These are phyloP conservation scores for Dactylorhiza incarnata DNA, from an alignment of 106 monocot genomes.

Conservation along the genomic window DNA sequence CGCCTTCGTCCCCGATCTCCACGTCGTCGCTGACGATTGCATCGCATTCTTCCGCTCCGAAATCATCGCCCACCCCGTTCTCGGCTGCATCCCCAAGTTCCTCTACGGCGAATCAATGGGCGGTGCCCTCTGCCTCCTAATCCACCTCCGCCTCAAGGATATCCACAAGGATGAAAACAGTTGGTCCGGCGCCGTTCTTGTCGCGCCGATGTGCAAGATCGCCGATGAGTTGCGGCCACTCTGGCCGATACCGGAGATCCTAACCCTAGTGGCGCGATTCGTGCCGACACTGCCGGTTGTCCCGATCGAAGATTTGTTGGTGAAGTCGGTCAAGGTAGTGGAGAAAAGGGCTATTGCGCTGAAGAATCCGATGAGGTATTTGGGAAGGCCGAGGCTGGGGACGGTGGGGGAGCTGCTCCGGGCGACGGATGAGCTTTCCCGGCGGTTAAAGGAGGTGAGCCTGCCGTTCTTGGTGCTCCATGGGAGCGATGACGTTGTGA, in stretches of 20 bases:
- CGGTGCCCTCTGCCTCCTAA: constrained; percentile 59
- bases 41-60: constrained; percentile 35
- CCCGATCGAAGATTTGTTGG: constrained; percentile 65
- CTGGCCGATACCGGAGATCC: constrained; percentile 65
- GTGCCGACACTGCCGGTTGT: constrained; percentile 56
- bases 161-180: not conserved
- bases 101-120: constrained; percentile 92
- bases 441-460: constrained; percentile 43
- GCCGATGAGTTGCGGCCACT: constrained; percentile 54
- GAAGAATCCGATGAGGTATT: constrained; percentile 66
- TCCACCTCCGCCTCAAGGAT: constrained; percentile 43
- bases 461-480: constrained; percentile 77
- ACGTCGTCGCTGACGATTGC: constrained; percentile 32
- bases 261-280: constrained; percentile 41
- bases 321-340: constrained; percentile 64
- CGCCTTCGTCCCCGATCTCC: constrained; percentile 73
- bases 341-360: constrained; percentile 52
- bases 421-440: constrained; percentile 45
- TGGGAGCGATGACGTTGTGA: constrained; percentile 78
- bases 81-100: constrained; percentile 31
- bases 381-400: constrained; percentile 71
- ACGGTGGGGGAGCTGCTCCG: constrained; percentile 78
- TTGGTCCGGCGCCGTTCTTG: constrained; percentile 69
- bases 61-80: not conserved
- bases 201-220: constrained; percentile 84